Percentiles rank a stretch among this genome's conserved stretches.
Conservation (phyloP, 2,329 filamentous ascomycete genomes). For the Emydomyces testavorans region DNA sequence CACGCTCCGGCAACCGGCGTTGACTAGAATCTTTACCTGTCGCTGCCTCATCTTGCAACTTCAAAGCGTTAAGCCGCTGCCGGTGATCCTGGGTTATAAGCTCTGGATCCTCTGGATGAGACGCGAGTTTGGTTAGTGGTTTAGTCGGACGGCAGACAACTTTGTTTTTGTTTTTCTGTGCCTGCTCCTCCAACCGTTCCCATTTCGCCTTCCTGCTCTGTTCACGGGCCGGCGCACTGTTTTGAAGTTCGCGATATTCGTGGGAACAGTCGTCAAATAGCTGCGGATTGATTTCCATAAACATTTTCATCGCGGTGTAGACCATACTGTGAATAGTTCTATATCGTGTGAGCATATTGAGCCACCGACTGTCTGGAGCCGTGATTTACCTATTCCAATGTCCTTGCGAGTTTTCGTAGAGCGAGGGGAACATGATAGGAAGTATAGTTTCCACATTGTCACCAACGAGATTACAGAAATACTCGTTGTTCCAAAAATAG, state of each 20-base stretch:
- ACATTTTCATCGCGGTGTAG: constrained; percentile 98
- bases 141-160: constrained; percentile 19
- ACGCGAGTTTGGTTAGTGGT: constrained; percentile 30
- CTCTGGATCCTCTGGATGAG: constrained; percentile 46
- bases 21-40: constrained; percentile 37
- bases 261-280: constrained; percentile 98
- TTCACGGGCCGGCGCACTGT: constrained; percentile 75
- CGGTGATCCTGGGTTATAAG: constrained; percentile 69
- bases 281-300: constrained; percentile 99
- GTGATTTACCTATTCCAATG: constrained; percentile 92
- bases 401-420: constrained; percentile 98
- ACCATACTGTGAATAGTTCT: constrained; percentile 99
- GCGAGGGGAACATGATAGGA: constrained; percentile 96
- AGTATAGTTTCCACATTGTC: constrained; percentile 98
- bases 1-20: constrained; percentile 32
- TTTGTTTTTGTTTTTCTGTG: constrained; percentile 43
- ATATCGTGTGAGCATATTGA: constrained; percentile 25
- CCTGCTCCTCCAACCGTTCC: constrained; percentile 69
- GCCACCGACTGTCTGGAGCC: no score
- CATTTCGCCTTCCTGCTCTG: constrained; percentile 74
- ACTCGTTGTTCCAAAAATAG: constrained; percentile 99
- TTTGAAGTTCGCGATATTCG: constrained; percentile 93
- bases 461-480: constrained; percentile 97
- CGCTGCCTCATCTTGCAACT: constrained; percentile 63
- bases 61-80: constrained; percentile 77